phyloP scores from a whole-genome alignment of 352 stramenopile genomes.

The Ophiocytium majus region DNA sequence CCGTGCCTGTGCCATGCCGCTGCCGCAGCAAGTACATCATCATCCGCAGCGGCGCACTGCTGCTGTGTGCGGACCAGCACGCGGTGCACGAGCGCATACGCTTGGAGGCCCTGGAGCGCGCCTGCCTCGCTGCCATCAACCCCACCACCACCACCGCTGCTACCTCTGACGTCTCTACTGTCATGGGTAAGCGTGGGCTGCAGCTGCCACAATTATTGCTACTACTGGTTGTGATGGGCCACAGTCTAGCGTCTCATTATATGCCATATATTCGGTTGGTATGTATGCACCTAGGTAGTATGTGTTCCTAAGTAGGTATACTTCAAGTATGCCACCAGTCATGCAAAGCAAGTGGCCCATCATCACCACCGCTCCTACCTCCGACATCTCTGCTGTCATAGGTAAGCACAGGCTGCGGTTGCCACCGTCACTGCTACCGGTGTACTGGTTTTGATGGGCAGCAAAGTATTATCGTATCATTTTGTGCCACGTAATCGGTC shows the following conservation, averaged over 20 bases:
- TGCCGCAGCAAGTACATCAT: slow-evolving; percentile 9
- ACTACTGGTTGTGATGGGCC: background rate
- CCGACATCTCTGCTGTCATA: no score
- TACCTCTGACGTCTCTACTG: no score
- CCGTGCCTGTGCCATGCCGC: no score
- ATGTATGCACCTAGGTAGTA: background rate
- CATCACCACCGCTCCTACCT: no score
- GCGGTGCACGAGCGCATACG: slow-evolving; percentile 18
- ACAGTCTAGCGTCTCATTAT: background rate
- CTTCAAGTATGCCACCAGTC: no score
- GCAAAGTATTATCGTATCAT: background rate
- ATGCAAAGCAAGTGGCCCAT: no score
- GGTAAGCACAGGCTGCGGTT: no score
- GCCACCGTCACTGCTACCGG: no score
- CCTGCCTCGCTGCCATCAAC: background rate
- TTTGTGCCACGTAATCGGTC: background rate
- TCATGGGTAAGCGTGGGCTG: no score
- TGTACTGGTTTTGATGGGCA: no score
- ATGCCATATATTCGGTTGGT: background rate
- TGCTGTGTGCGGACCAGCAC: background rate
- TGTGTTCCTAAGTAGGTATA: no score
- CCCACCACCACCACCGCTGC: background rate
- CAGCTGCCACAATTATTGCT: no score
- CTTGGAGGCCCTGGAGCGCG: background rate
- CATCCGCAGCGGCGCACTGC: background rate